Evolutionary conservation across 257 asterid species (phyloP).

Genomic region (Solanum corneliomulleri): DNA sequence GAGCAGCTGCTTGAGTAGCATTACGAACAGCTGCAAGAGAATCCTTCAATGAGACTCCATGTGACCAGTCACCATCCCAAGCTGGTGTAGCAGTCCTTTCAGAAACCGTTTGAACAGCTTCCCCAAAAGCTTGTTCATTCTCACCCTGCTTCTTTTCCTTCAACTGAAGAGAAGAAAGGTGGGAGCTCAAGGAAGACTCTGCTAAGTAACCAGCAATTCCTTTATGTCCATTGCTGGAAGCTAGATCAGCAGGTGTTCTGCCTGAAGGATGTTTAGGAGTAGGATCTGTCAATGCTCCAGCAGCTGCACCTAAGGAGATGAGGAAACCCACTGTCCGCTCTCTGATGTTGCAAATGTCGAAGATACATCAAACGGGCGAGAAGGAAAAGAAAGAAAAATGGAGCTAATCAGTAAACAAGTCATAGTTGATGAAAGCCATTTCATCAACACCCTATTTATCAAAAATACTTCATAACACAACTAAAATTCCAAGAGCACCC

Average conservation of each 20-base stretch:
- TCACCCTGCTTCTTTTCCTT: constrained; percentile 33
- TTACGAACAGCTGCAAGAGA: constrained; percentile 86
- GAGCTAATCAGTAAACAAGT: background rate
- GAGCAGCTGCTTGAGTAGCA: constrained; percentile 98
- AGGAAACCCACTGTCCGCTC: constrained; percentile 74
- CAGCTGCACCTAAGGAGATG: constrained; percentile 59
- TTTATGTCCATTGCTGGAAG: constrained; percentile 76
- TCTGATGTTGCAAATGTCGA: constrained; percentile 23
- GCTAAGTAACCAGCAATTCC: constrained; percentile 94
- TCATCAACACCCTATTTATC: background rate
- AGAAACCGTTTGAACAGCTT: constrained; percentile 53
- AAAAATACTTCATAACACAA: background rate
- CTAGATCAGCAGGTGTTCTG: constrained; percentile 78
- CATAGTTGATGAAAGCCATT: background rate
- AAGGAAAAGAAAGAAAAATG: background rate
- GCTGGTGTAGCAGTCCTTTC: constrained; percentile 59
- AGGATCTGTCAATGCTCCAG: constrained; percentile 85
- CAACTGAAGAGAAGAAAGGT: constrained; percentile 42
- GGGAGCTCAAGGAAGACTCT: constrained; percentile 64
- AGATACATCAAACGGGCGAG: constrained; percentile 1
- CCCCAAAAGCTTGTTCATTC: constrained; percentile 12
- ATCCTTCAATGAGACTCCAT: constrained; percentile 68
- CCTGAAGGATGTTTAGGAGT: constrained; percentile 57
- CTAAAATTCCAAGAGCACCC: background rate
- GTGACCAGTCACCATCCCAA: constrained; percentile 45